A percentile compares a stretch with the other conserved stretches of the same genome.
phyloP scores from a whole-genome alignment of 331 rosid species.

The Malus hybrid region DNA sequence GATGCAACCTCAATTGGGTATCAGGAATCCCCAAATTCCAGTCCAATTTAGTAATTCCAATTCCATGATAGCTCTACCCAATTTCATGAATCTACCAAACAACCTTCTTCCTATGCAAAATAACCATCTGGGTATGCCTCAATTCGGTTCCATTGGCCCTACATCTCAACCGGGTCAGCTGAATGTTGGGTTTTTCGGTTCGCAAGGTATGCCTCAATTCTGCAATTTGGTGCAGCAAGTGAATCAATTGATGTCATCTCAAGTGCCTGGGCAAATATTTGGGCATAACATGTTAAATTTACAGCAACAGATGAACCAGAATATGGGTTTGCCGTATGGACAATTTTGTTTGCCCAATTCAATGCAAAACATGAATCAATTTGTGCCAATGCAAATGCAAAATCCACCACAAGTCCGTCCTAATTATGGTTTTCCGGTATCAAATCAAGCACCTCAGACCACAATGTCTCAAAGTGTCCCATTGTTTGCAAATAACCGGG shows the following conservation, averaged over 20 bases:
- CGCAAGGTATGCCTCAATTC: conserved; percentile 25
- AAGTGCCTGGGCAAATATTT: conserved; percentile 37
- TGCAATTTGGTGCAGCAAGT: conserved; percentile 33
- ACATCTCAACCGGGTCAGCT: conserved; percentile 27
- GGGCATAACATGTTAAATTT: conserved; percentile 41
- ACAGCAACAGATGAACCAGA: conserved; percentile 57
- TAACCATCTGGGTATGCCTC: conserved; percentile 37
- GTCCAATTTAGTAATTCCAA: conserved; percentile 15
- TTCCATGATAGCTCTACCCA: conserved; percentile 27
- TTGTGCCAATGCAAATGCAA: conserved; percentile 44
- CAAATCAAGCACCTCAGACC: conserved; percentile 42
- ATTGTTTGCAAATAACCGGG: conserved; percentile 32
- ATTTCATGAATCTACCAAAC: conserved; percentile 37
- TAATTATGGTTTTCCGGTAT: conserved; percentile 34
- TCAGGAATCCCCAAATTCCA: conserved; percentile 13
- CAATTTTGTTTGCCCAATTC: conserved; percentile 45
- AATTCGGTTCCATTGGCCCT: conserved; percentile 25
- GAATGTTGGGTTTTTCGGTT: conserved; percentile 32
- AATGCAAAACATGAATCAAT: conserved; percentile 61
- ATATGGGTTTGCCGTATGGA: conserved; percentile 50
- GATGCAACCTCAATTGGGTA: conserved; percentile 17
- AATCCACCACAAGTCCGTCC: conserved; percentile 51
- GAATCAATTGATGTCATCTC: conserved; percentile 39
- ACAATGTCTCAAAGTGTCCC: conserved; percentile 42
- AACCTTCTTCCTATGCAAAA: conserved; percentile 38